Percentiles rank a stretch among this genome's conserved stretches.
phyloP scores from a whole-genome alignment of 192 early-diverging fungal genomes.

The Backusella luteola region DNA sequence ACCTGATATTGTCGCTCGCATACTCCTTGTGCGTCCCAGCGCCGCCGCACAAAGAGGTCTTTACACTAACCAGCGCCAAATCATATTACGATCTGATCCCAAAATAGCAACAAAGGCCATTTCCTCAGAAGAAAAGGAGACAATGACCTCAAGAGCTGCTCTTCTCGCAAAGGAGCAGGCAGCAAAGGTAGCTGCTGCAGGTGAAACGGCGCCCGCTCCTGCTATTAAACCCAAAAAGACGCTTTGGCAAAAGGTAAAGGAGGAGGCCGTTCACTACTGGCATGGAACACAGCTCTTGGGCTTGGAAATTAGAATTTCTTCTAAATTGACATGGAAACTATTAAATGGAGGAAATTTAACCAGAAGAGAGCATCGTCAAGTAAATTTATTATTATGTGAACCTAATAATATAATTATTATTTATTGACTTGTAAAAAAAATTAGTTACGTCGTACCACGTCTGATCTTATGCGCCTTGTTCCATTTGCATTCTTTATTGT shows the following conservation, averaged over 20 bases:
- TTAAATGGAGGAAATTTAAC: constrained; percentile 75
- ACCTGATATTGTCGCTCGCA: background rate
- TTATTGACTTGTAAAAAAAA: background rate
- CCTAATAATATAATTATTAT: background rate
- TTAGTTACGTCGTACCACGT: constrained; percentile 81
- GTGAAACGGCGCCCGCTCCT: constrained; percentile 8
- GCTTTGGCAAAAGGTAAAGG: constrained; percentile 76
- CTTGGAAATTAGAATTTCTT: constrained; percentile 84
- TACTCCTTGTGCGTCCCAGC: background rate
- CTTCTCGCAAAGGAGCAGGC: constrained; percentile 36
- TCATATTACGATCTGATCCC: background rate
- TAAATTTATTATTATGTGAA: constrained; percentile 27
- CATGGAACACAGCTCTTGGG: constrained; percentile 89
- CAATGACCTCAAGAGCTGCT: constrained; percentile 37
- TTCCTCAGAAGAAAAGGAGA: constrained; percentile 38
- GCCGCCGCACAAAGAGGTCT: constrained; percentile 6
- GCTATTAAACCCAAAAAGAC: constrained; percentile 52
- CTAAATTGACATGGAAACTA: constrained; percentile 70
- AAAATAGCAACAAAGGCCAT: constrained; percentile 13
- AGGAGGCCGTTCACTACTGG: constrained; percentile 90
- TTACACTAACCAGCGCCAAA: background rate
- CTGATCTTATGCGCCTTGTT: constrained; percentile 83
- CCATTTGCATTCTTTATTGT: constrained; percentile 91
- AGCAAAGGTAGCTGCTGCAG: background rate
- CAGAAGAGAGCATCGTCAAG: constrained; percentile 84